Base-by-base conservation (phyloP, 2,329 filamentous ascomycete genomes). In the Penicillium decumbens region DNA sequence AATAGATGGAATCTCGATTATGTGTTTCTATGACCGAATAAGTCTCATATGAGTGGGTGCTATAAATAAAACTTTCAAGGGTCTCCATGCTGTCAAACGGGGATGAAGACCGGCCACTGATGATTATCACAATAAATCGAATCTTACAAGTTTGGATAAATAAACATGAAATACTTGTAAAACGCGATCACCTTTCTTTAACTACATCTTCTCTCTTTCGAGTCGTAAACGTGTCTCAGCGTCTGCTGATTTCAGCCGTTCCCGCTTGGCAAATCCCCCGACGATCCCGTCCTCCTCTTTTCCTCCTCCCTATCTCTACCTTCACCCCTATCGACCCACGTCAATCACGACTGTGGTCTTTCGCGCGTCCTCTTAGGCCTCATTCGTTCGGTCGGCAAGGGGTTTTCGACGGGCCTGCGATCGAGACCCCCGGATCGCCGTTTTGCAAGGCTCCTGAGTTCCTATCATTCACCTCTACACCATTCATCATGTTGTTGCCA, bases 401-500 rank as follows among this genome's bases (percentile, higher is more conserved):
- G 59, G 53, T 56, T 53, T 52, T 52, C 51, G 48, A 53, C 56
- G 54, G 55, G 53, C 51, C 46, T 49, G 44, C 49, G 52, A 55
- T 46, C 49, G 44, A 55, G 45, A 50, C 53, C 54, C 51, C 48
- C 49, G 52, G 52, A 54, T 54, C 48, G 48, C 49, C 49, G 40
- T 46, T 53, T 48, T 42, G 23, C 33, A 41, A 44, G 53, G 51
- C 53, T 54, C 58, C 57, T 58, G 55, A 57, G 45, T 46, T 49
- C 35, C 35, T 15, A 40, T 20, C 24, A 13, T 43, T 30, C 41
- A 32, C 41, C n/a, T 50, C 29, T 28, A 20, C 20, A 35, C 12
- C 38, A 38, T 43, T 45, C 66, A 77, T 59, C 55, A 96, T 96
- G 91, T 83, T 96, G 76, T 83, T 95, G 63, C 88, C 89, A 58